Conservation (phyloP, 169 alveolate genomes). For the Babesia ovata region DNA sequence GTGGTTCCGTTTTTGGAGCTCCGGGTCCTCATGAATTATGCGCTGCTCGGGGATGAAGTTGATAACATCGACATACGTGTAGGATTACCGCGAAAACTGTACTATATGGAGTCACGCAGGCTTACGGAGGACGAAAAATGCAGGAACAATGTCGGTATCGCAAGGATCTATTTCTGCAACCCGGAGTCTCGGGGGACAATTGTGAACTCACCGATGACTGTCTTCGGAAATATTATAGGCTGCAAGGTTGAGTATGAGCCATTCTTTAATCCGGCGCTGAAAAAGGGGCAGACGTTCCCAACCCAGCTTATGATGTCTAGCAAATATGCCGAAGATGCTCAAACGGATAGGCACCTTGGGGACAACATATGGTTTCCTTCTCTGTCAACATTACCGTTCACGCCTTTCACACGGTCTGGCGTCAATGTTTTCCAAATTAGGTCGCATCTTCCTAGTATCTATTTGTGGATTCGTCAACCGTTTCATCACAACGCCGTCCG, state of each 20-base stretch:
- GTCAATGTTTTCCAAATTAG: slow-evolving; percentile 58
- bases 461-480: slow-evolving; percentile 38
- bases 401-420: slow-evolving; percentile 27
- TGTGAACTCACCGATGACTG: slow-evolving; percentile 40
- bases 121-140: slow-evolving; percentile 63
- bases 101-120: slow-evolving; percentile 40
- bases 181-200: slow-evolving; percentile 6
- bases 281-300: slow-evolving; percentile 43
- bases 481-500: slow-evolving; percentile 28
- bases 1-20: slow-evolving; percentile 32
- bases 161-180: slow-evolving; percentile 54
- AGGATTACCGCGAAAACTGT: not conserved
- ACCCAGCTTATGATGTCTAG: slow-evolving; percentile 21
- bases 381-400: slow-evolving; percentile 28
- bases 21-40: slow-evolving; percentile 38
- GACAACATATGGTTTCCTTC: slow-evolving; percentile 62
- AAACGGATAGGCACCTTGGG: not conserved
- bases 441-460: slow-evolving; percentile 59
- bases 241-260: slow-evolving; percentile 53
- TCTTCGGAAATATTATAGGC: slow-evolving; percentile 10
- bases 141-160: slow-evolving; percentile 53
- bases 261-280: slow-evolving; percentile 62
- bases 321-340: not conserved
- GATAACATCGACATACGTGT: not conserved
- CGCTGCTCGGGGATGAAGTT: slow-evolving; percentile 4